phyloP scores from a whole-genome alignment of 108 stramenopile genomes.

The Skeletonema costatum region DNA sequence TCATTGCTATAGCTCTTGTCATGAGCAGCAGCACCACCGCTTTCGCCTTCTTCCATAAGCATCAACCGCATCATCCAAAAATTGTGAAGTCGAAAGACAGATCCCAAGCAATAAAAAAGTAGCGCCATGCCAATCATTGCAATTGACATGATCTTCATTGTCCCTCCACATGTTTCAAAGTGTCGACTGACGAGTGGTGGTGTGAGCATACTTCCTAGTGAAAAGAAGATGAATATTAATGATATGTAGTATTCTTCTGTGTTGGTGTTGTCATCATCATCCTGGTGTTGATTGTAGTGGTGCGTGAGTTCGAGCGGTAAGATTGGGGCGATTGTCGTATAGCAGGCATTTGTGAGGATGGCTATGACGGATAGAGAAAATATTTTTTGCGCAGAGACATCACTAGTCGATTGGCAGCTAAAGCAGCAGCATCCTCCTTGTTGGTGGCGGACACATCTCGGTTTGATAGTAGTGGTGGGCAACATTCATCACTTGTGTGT shows the following conservation, averaged over 20 bases:
- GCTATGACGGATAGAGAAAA: constrained; percentile 34
- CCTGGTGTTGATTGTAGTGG: not conserved
- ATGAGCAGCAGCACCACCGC: not conserved
- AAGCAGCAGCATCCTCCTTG: not conserved
- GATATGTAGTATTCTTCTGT: constrained; percentile 26
- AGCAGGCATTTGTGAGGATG: constrained; percentile 25
- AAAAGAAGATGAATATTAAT: constrained; percentile 37
- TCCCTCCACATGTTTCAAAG: constrained; percentile 31
- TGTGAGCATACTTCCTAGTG: constrained; percentile 24
- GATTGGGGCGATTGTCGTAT: constrained; percentile 40
- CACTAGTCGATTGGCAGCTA: not conserved
- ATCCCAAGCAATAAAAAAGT: constrained; percentile 29
- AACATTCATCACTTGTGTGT: no score
- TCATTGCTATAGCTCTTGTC: not conserved
- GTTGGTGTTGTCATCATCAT: constrained; percentile 1
- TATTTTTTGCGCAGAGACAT: not conserved
- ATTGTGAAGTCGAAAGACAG: constrained; percentile 14
- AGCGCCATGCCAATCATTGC: constrained; percentile 27
- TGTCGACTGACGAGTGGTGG: constrained; percentile 14
- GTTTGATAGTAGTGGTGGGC: not conserved
- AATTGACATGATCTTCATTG: constrained; percentile 15
- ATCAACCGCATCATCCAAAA: not conserved
- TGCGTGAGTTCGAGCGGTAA: constrained; percentile 29
- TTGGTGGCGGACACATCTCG: no score
- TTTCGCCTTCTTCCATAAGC: not conserved